Conservation (phyloP, 768 basidiomycete species). For the Russula griseocarnosa region DNA sequence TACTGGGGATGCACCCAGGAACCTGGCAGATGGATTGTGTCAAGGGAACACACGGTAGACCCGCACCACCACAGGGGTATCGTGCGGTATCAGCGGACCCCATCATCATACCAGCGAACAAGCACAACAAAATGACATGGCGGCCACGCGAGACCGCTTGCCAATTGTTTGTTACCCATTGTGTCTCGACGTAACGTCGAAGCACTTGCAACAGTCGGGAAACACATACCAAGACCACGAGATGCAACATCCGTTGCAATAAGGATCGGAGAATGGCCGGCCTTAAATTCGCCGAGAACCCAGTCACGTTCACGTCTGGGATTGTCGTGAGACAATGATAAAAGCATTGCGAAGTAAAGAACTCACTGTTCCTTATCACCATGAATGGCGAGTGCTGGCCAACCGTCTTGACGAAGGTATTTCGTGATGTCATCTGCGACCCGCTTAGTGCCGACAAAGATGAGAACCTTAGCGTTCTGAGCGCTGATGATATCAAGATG, state of each 20-base stretch:
- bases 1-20: constrained; percentile 37
- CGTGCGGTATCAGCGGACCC: constrained; percentile 22
- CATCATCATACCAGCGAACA: constrained; percentile 29
- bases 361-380: constrained; percentile 98
- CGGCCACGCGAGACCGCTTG: constrained; percentile 24
- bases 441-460: constrained; percentile 96
- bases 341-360: not conserved
- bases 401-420: constrained; percentile 94
- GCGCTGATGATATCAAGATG: constrained; percentile 94
- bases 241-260: constrained; percentile 99
- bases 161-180: constrained; percentile 34
- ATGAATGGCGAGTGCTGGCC: constrained; percentile 99
- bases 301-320: constrained; percentile 94
- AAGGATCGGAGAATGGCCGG: constrained; percentile 93
- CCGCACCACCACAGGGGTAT: constrained; percentile 24
- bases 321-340: constrained; percentile 9
- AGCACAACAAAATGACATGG: constrained; percentile 21
- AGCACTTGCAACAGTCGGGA: constrained; percentile 49
- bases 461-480: constrained; percentile 97
- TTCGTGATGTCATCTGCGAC: constrained; percentile 99
- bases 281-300: constrained; percentile 98
- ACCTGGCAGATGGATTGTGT: constrained; percentile 36
- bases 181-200: constrained; percentile 35
- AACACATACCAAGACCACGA: constrained; percentile 96
- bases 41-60: constrained; percentile 23